phyloP scores from a whole-genome alignment of 2,329 filamentous ascomycete species.

The Aspergillus neoniger region DNA sequence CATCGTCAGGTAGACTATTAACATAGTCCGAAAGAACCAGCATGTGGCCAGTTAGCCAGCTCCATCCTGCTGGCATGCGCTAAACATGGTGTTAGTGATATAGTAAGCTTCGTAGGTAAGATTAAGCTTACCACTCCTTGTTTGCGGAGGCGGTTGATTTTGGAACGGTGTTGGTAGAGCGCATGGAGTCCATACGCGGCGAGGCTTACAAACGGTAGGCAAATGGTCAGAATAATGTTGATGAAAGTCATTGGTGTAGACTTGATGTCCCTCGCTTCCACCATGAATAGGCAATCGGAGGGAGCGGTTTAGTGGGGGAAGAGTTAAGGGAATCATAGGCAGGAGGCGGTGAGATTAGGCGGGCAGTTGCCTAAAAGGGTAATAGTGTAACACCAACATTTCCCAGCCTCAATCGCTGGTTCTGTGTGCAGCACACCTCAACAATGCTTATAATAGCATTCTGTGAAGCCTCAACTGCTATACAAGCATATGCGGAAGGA shows the following conservation, averaged over 20 bases:
- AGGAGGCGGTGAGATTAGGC: not conserved
- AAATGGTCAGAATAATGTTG: not conserved
- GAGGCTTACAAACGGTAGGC: not conserved
- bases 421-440: no score
- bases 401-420: no score
- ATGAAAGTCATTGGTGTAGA: not conserved
- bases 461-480: no score
- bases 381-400: no score
- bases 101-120: no score
- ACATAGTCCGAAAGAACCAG: not conserved
- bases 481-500: no score
- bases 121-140: constrained; percentile 2
- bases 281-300: not conserved
- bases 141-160: not conserved
- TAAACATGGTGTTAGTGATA: not conserved
- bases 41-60: constrained; percentile 3
- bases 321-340: not conserved
- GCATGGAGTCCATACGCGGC: not conserved
- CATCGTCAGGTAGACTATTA: not conserved
- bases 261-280: not conserved
- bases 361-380: no score
- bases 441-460: no score
- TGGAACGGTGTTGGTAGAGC: not conserved
- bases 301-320: no score
- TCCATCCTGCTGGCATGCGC: constrained; percentile 4